These are phyloP conservation scores for Rubia yunnanensis DNA, from an alignment of 257 asterid species.

Conservation along the genomic window DNA sequence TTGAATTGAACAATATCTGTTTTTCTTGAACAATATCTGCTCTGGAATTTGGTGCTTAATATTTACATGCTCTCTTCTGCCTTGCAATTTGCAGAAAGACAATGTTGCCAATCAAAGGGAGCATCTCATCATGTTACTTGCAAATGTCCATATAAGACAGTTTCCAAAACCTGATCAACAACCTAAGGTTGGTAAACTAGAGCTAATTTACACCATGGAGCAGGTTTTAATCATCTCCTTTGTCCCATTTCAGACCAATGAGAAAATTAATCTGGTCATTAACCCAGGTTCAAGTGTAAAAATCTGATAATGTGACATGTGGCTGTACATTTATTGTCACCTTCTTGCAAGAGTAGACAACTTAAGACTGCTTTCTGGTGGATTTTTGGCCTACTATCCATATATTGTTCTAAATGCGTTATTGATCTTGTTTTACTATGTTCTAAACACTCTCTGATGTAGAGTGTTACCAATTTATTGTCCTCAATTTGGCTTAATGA, in stretches of 20 bases:
- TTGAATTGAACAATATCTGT: neutral
- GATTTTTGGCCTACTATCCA: neutral
- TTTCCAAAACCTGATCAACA: conserved; percentile 98
- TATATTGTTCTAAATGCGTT: neutral
- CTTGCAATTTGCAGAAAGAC: conserved; percentile 67
- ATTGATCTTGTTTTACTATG: neutral
- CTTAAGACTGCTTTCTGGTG: neutral
- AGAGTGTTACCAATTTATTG: neutral
- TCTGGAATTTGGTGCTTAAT: too few relatives aligned
- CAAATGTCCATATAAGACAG: conserved; percentile 95
- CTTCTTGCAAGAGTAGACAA: neutral
- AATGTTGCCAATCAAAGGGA: conserved; percentile 94
- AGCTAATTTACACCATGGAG: conserved; percentile 4
- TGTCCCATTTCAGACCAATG: neutral
- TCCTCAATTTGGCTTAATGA: neutral
- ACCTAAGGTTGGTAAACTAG: conserved; percentile 60
- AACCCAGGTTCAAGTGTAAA: neutral
- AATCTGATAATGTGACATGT: neutral
- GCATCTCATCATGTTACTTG: conserved; percentile 93
- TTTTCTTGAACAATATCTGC: too few relatives aligned
- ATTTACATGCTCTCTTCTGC: conserved; percentile 8
- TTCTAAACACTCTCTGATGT: neutral
- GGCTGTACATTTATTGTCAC: neutral
- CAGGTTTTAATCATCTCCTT: neutral
- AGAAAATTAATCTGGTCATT: neutral